phyloP scores from a whole-genome alignment of 345 rosid genomes.

The Melaleuca alternifolia region DNA sequence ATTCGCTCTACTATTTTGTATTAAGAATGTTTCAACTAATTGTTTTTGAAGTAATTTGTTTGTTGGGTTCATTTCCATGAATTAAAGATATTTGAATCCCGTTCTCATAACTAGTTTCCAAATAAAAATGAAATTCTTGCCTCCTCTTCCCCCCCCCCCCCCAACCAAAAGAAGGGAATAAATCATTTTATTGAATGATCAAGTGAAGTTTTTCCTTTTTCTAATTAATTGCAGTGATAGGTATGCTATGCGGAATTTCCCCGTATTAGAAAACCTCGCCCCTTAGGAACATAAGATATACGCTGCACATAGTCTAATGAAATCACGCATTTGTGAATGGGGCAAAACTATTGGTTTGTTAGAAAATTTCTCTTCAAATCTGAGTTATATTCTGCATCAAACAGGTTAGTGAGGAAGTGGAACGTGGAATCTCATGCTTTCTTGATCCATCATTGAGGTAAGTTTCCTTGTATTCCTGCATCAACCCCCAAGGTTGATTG shows the following conservation, averaged over 20 bases:
- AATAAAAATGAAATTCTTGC: background rate
- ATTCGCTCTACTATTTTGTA: background rate
- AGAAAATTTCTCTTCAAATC: background rate
- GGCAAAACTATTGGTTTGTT: background rate
- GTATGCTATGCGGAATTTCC: background rate
- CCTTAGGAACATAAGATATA: background rate
- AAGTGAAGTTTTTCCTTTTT: background rate
- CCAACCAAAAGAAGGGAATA: background rate
- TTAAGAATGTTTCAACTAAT: background rate
- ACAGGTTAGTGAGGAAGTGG: slow-evolving; percentile 5
- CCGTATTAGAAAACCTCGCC: background rate
- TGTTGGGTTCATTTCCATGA: background rate
- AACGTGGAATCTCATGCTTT: background rate
- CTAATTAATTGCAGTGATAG: background rate
- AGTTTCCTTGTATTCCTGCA: background rate
- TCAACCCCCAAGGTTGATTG: background rate
- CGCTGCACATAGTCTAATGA: background rate
- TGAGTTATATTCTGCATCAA: background rate
- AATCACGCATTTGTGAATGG: background rate
- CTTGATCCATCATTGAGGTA: background rate
- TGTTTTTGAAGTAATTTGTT: background rate
- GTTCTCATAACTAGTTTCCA: background rate
- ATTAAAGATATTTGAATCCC: background rate
- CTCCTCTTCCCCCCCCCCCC: background rate
- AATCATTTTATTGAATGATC: background rate